A percentile compares a stretch with the other conserved stretches of the same genome.
Evolutionary conservation across 2,329 filamentous ascomycete species (phyloP).

Genomic region (Colletotrichum acutatum): DNA sequence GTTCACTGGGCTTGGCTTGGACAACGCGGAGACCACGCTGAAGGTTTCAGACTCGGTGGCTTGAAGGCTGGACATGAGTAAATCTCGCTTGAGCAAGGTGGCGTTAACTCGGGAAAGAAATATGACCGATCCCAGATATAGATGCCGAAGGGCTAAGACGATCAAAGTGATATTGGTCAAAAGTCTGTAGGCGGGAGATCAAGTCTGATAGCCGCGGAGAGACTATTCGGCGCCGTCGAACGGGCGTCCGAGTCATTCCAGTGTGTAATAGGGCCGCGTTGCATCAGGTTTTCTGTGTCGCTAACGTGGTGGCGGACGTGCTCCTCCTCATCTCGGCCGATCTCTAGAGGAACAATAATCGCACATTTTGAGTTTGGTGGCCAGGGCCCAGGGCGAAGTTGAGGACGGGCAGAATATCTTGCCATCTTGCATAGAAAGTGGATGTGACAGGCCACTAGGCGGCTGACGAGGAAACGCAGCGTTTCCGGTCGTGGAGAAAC

Average conservation of each 20-base stretch:
- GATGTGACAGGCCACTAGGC: slow-evolving; percentile 9
- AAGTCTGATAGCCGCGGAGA: slow-evolving; percentile 17
- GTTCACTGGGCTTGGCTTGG: not conserved
- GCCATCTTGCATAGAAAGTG: slow-evolving; percentile 15
- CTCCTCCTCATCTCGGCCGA: slow-evolving; percentile 19
- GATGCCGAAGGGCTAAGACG: slow-evolving; percentile 20
- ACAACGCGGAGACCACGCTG: not conserved
- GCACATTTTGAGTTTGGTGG: slow-evolving; percentile 13
- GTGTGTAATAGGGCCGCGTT: slow-evolving; percentile 2
- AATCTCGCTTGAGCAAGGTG: slow-evolving; percentile 21
- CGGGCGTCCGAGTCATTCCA: slow-evolving; percentile 29
- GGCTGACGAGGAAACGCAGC: slow-evolving; percentile 2
- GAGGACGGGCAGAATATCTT: slow-evolving; percentile 2
- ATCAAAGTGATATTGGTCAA: not conserved
- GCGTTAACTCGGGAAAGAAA: slow-evolving; percentile 17
- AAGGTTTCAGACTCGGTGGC: not conserved
- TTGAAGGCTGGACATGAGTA: not conserved
- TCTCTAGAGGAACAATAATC: not conserved
- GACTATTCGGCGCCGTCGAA: not conserved
- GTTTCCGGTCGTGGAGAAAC: slow-evolving; percentile 7
- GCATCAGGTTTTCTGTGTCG: not conserved
- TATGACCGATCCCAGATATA: slow-evolving; percentile 30
- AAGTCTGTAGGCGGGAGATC: not conserved
- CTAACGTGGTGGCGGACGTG: slow-evolving; percentile 13
- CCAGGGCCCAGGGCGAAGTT: not conserved